Percentiles rank a stretch among this genome's conserved stretches.
Evolutionary conservation across 2,329 filamentous ascomycete genomes (phyloP).

Genomic region (Trichoderma simmonsii): DNA sequence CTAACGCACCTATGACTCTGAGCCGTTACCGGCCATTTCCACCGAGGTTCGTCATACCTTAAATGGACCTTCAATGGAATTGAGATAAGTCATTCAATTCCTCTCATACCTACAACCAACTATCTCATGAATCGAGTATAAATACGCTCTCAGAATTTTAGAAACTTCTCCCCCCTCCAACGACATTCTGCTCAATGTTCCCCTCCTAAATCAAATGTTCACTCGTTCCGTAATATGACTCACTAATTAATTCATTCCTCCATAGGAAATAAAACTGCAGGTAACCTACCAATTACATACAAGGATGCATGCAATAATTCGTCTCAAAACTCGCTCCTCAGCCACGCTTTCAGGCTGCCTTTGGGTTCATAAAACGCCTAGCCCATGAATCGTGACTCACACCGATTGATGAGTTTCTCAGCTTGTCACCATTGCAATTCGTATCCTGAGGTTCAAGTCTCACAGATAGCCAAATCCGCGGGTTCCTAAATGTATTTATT

Average conservation of each 20-base stretch:
- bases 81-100: neutral
- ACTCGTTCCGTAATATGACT: neutral
- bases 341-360: neutral
- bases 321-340: neutral
- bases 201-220: neutral
- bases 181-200: neutral
- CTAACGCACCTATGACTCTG: neutral
- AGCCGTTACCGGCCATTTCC: constrained; percentile 1
- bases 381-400: neutral
- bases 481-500: neutral
- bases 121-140: neutral
- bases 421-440: neutral
- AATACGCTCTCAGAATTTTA: neutral
- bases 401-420: neutral
- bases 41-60: neutral
- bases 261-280: neutral
- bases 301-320: neutral
- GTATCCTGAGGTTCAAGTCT: neutral
- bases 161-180: neutral
- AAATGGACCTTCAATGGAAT: neutral
- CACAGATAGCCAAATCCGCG: neutral
- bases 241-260: neutral
- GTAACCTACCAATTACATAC: neutral
- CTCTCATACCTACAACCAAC: neutral
- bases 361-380: constrained; percentile 1